These are phyloP conservation scores for Chaetomium tenue DNA, from an alignment of 495 filamentous ascomycete genomes.

Conservation along the genomic window DNA sequence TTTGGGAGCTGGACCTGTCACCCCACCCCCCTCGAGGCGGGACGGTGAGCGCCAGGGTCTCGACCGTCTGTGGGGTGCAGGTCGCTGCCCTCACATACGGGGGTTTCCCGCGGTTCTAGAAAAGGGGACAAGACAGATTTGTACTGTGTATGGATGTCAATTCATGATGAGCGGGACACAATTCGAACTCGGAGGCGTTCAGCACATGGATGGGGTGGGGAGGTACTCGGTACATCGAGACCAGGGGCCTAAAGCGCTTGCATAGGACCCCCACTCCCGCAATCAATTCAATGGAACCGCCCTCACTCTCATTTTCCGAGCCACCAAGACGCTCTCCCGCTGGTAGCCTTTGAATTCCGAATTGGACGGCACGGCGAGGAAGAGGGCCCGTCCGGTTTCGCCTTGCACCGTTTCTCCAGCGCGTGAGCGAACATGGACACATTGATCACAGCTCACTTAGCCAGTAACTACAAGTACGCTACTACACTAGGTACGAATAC, in stretches of 20 bases:
- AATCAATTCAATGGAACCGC: background rate
- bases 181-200: background rate
- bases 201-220: background rate
- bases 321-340: background rate
- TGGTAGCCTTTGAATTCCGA: too few relatives aligned
- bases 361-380: too few relatives aligned
- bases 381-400: too few relatives aligned
- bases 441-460: too few relatives aligned
- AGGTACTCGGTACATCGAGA: background rate
- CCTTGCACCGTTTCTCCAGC: too few relatives aligned
- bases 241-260: background rate
- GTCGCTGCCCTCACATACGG: background rate
- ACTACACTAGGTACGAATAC: background rate
- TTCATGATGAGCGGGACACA: background rate
- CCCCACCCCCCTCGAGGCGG: background rate
- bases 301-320: background rate
- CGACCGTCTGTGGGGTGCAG: background rate
- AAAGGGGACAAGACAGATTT: too few relatives aligned
- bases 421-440: too few relatives aligned
- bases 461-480: too few relatives aligned
- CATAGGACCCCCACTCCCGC: constrained; percentile 1
- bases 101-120: background rate
- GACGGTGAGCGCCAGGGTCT: background rate
- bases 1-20: background rate
- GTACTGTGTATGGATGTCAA: too few relatives aligned